Percentiles rank a stretch among this genome's conserved stretches.
phyloP scores from a whole-genome alignment of 768 basidiomycete species.

The Pulveroboletus sp. region DNA sequence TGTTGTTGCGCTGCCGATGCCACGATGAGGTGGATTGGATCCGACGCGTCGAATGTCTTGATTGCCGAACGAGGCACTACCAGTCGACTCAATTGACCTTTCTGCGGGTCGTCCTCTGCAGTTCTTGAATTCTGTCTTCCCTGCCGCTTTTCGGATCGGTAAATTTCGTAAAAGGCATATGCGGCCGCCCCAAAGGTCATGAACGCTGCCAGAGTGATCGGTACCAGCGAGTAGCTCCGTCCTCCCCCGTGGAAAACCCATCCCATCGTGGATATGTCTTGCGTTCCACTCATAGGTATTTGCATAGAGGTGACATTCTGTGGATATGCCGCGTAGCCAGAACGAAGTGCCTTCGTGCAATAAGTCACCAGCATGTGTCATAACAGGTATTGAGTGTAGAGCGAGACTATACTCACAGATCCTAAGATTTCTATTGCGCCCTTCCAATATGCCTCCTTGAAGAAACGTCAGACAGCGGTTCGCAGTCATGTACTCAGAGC shows the following conservation, averaged over 20 bases:
- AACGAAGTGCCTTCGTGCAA: neutral
- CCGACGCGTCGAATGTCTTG: neutral
- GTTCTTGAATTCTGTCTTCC: fast-evolving
- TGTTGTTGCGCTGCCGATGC: neutral
- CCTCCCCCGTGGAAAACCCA: neutral
- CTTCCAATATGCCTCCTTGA: neutral
- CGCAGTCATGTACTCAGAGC: too few relatives aligned
- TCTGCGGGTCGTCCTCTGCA: fast-evolving
- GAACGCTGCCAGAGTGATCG: neutral
- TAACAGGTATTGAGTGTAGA: neutral
- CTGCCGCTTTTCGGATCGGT: neutral
- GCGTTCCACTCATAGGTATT: neutral
- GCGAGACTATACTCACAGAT: neutral
- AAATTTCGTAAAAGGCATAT: neutral
- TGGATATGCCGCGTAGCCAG: neutral
- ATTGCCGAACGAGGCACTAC: neutral
- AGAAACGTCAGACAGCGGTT: neutral
- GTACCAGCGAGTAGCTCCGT: neutral
- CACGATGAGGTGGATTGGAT: neutral
- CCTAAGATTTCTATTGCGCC: neutral
- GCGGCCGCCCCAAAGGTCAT: neutral
- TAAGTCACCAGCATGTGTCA: neutral
- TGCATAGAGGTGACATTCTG: neutral
- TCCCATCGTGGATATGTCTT: neutral
- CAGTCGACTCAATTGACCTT: neutral